Conservation (phyloP, 2,329 filamentous ascomycete species). For the Huntiella omanensis region DNA sequence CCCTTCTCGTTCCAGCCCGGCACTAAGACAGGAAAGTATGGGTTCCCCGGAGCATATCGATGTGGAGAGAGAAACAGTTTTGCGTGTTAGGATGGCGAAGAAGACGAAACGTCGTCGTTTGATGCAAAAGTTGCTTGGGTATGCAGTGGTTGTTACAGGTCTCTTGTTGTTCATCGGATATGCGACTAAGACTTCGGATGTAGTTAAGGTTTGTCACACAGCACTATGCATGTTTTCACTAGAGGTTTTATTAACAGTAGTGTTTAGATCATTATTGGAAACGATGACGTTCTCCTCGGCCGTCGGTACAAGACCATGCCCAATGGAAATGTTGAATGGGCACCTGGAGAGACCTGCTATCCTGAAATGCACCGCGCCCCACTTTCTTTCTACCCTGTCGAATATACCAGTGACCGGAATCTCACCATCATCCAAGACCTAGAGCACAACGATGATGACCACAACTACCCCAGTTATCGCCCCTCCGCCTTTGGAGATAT, state of each 20-base stretch:
- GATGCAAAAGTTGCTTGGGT: background rate
- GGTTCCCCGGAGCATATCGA: background rate
- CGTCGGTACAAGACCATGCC: background rate
- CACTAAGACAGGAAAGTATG: background rate
- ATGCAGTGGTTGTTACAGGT: background rate
- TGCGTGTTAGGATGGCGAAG: background rate
- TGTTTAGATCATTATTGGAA: background rate
- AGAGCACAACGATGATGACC: background rate
- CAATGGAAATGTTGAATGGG: constrained; percentile 1
- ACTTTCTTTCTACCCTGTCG: background rate
- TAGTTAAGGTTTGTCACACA: background rate
- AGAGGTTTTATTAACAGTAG: background rate
- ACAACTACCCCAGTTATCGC: background rate
- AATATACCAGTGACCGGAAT: background rate
- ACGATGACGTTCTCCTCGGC: background rate
- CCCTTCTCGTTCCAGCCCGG: background rate
- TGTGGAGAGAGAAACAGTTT: background rate
- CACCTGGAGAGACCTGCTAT: background rate
- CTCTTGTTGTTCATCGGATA: background rate
- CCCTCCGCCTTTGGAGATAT: constrained; percentile 1
- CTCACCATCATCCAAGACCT: background rate
- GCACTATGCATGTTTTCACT: background rate
- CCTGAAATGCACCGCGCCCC: background rate
- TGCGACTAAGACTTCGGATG: background rate
- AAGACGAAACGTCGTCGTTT: background rate